phyloP scores from a whole-genome alignment of 768 basidiomycete genomes.

The Pleurotus djamor region DNA sequence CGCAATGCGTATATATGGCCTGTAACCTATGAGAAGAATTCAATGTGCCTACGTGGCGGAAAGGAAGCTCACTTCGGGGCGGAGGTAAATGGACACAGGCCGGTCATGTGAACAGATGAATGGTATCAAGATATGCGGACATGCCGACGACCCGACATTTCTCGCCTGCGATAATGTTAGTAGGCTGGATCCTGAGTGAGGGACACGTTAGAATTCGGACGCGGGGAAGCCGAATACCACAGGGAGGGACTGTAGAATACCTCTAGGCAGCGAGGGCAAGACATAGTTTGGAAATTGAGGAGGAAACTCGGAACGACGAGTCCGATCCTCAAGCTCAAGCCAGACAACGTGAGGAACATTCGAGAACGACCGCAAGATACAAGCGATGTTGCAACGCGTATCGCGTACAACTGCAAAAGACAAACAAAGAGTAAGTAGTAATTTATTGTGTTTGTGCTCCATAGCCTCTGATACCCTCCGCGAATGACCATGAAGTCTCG shows the following conservation, averaged over 20 bases:
- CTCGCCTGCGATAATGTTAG: not conserved
- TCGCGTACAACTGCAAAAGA: not conserved
- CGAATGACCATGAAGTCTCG: constrained; percentile 88
- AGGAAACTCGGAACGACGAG: no score
- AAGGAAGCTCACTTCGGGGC: not conserved
- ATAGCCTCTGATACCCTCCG: constrained; percentile 89
- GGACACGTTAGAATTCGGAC: not conserved
- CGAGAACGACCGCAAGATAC: not conserved
- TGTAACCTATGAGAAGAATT: not conserved
- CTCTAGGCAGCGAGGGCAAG: no score
- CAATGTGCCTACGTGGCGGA: not conserved
- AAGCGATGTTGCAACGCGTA: not conserved
- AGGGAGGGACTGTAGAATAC: no score
- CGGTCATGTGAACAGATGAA: not conserved
- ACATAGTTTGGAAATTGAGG: no score
- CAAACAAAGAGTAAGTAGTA: not conserved
- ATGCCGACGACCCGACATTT: not conserved
- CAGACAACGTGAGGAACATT: no score
- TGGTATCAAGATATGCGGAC: not conserved
- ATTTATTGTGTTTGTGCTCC: constrained; percentile 85
- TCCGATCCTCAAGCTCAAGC: no score
- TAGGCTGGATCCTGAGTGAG: not conserved
- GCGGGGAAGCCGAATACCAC: not conserved
- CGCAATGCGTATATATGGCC: not conserved
- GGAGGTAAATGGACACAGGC: not conserved